These are phyloP conservation scores for Monotropa hypopitys DNA, from an alignment of 179 eudicot genomes.

Conservation along the genomic window DNA sequence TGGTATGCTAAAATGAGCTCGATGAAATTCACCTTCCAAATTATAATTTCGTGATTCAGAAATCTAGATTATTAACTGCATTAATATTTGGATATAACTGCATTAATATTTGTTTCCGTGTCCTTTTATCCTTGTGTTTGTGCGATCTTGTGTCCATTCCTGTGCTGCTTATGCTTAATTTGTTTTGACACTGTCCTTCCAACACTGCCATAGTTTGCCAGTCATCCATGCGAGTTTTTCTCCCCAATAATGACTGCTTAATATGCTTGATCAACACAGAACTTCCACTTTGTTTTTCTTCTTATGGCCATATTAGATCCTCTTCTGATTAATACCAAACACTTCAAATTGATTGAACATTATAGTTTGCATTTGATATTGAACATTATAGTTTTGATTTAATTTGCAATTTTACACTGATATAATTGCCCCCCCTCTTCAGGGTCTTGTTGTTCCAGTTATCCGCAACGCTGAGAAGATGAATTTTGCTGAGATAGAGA, in stretches of 20 bases:
- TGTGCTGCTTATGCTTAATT: background rate
- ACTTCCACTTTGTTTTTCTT: background rate
- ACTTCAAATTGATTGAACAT: background rate
- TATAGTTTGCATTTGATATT: background rate
- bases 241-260: background rate
- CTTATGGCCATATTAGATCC: background rate
- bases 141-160: background rate
- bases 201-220: background rate
- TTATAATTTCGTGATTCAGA: background rate
- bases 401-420: background rate
- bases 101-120: background rate
- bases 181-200: background rate
- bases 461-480: constrained; percentile 64
- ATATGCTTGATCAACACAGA: background rate
- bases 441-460: constrained; percentile 98
- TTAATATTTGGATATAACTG: too few relatives aligned
- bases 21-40: background rate
- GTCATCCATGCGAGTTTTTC: background rate
- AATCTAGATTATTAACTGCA: background rate
- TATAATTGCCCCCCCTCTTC: constrained; percentile 1
- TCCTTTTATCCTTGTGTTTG: background rate
- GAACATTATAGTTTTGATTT: background rate
- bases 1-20: background rate
- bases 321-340: background rate
- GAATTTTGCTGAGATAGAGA: constrained; percentile 95